Evolutionary conservation across 2,329 filamentous ascomycete genomes (phyloP).

Genomic region (Trichoderma polysporum): DNA sequence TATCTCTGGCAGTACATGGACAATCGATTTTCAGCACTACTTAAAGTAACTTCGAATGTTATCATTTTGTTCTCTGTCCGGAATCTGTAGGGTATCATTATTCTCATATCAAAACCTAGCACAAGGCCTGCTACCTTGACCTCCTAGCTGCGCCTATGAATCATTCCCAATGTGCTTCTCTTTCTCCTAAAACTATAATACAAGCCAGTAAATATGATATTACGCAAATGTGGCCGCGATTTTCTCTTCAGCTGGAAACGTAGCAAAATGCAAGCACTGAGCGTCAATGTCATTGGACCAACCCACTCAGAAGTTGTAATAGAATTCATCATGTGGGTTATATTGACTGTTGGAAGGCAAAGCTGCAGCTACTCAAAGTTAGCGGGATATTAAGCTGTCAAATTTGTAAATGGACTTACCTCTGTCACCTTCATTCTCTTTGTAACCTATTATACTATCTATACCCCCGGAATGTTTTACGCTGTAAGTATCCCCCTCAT

Average conservation of each 20-base stretch:
- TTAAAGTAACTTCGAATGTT: neutral
- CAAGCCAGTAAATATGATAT: neutral
- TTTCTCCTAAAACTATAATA: neutral
- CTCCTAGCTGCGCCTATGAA: neutral
- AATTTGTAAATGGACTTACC: constrained; percentile 12
- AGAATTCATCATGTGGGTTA: constrained; percentile 2
- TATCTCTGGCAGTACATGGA: neutral
- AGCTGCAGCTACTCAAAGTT: neutral
- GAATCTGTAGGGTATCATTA: neutral
- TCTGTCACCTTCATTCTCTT: constrained; percentile 23
- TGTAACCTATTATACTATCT: constrained; percentile 25
- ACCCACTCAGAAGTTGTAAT: neutral
- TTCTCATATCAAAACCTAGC: neutral
- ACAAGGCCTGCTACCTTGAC: neutral
- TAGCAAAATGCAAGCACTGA: neutral
- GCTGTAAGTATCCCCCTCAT: too few species aligned
- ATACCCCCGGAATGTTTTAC: constrained; percentile 28
- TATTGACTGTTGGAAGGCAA: neutral
- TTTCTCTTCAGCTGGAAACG: neutral
- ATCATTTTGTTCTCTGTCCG: neutral
- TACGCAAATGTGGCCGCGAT: neutral
- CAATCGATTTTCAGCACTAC: neutral
- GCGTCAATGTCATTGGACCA: neutral
- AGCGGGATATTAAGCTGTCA: neutral
- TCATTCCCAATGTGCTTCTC: neutral